Evolutionary conservation across 2,329 filamentous ascomycete genomes (phyloP).

Genomic region (Phaeomoniella chlamydospora): DNA sequence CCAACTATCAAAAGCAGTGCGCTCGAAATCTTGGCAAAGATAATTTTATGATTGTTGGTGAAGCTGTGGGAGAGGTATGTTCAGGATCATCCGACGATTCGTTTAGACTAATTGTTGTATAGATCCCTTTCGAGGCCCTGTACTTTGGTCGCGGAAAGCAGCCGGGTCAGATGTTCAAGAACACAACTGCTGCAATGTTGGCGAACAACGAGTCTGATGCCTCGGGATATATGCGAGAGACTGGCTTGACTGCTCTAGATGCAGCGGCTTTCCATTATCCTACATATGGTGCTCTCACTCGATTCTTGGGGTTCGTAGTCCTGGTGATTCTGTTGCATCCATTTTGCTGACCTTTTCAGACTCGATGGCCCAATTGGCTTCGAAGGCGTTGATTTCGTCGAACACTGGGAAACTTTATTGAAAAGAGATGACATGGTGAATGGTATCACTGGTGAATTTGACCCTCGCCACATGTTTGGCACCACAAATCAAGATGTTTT

Average conservation of each 20-base stretch:
- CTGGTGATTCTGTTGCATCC: slow-evolving; percentile 25
- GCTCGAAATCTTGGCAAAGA: slow-evolving; percentile 32
- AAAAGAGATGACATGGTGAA: slow-evolving; percentile 36
- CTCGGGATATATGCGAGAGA: slow-evolving; percentile 26
- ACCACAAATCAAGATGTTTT: slow-evolving; percentile 43
- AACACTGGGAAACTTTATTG: slow-evolving; percentile 31
- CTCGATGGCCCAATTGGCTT: slow-evolving; percentile 21
- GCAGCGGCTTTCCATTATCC: slow-evolving; percentile 41
- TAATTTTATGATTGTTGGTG: slow-evolving; percentile 42
- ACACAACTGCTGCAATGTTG: slow-evolving; percentile 22
- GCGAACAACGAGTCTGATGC: slow-evolving; percentile 17
- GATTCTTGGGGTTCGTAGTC: slow-evolving; percentile 25
- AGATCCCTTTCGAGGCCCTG: slow-evolving; percentile 19
- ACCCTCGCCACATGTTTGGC: slow-evolving; percentile 41
- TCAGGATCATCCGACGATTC: slow-evolving; percentile 18
- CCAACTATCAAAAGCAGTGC: slow-evolving; percentile 33
- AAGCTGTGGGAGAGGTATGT: slow-evolving; percentile 37
- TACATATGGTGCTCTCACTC: slow-evolving; percentile 34
- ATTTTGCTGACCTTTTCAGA: slow-evolving; percentile 12
- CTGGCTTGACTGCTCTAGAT: slow-evolving; percentile 32
- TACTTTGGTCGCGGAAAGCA: slow-evolving; percentile 38
- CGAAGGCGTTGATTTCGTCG: slow-evolving; percentile 22
- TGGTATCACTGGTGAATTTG: slow-evolving; percentile 34
- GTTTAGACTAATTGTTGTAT: not conserved
- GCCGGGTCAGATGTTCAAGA: slow-evolving; percentile 23